Percentiles rank a stretch among this genome's conserved stretches.
These are phyloP conservation scores for Lasiosphaeria hispida DNA, from an alignment of 495 filamentous ascomycete genomes.

Conservation along the genomic window DNA sequence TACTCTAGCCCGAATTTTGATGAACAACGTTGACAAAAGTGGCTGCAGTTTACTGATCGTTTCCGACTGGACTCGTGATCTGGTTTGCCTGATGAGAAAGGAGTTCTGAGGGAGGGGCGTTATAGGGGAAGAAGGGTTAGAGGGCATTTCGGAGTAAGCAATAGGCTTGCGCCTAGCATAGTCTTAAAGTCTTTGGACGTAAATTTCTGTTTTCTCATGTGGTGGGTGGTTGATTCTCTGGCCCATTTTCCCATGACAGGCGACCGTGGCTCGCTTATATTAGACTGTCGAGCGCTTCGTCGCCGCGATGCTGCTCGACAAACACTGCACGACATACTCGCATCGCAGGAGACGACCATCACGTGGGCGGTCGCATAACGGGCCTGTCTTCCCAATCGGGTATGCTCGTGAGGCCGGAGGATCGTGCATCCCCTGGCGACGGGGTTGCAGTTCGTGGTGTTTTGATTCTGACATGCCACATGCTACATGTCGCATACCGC, in stretches of 20 bases:
- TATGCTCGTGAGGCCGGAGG: neutral
- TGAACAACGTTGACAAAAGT: neutral
- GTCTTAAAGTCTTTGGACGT: too few species aligned
- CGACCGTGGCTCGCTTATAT: neutral
- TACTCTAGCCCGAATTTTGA: neutral
- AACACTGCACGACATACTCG: conserved; percentile 42
- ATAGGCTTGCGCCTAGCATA: too few species aligned
- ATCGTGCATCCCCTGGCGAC: neutral
- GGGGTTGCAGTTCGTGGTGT: neutral
- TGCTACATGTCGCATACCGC: neutral
- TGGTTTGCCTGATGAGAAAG: neutral
- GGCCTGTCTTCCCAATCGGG: conserved; percentile 19
- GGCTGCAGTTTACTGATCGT: conserved; percentile 44
- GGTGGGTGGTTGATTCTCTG: too few species aligned
- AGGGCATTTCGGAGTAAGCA: too few species aligned
- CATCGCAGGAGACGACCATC: conserved; percentile 33
- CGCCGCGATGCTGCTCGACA: conserved; percentile 5
- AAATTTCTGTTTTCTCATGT: too few species aligned
- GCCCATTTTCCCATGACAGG: too few species aligned
- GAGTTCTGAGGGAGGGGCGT: too few species aligned
- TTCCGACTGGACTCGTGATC: conserved; percentile 50
- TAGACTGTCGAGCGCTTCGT: neutral
- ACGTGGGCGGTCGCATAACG: conserved; percentile 37
- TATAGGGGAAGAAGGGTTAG: too few species aligned
- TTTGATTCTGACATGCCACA: neutral